phyloP scores from a whole-genome alignment of 1,284 basidiomycete genomes.

The Pisolithus thermaeus region DNA sequence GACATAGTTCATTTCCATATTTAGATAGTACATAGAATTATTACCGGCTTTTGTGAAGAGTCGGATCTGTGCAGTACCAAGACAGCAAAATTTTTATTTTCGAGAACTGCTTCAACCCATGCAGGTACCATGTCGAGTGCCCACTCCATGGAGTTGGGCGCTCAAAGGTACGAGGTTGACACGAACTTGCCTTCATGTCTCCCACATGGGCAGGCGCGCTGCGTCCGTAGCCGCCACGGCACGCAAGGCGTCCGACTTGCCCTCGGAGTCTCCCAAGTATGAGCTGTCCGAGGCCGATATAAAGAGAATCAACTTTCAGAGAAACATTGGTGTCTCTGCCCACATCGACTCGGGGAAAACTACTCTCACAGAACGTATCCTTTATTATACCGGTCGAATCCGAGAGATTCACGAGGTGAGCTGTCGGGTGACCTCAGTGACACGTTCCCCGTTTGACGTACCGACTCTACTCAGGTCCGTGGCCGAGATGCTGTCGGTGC shows the following conservation, averaged over 20 bases:
- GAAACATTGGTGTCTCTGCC: constrained; percentile 84
- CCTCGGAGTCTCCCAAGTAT: constrained; percentile 30
- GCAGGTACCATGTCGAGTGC: constrained; percentile 23
- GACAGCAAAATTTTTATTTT: too few relatives aligned
- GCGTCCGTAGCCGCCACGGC: constrained; percentile 26
- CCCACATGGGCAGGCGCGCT: constrained; percentile 11
- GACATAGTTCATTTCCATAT: too few relatives aligned
- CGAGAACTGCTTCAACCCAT: constrained; percentile 7
- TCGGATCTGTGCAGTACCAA: too few relatives aligned
- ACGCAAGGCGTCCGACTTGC: constrained; percentile 5
- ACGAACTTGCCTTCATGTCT: neutral
- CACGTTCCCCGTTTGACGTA: neutral
- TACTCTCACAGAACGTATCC: constrained; percentile 94
- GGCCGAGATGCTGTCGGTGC: constrained; percentile 95
- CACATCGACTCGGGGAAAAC: constrained; percentile 99
- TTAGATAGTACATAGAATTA: too few relatives aligned
- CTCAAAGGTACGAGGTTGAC: constrained; percentile 4
- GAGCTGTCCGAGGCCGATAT: constrained; percentile 55
- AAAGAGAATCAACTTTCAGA: constrained; percentile 54
- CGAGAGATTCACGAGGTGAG: constrained; percentile 89
- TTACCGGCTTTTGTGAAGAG: too few relatives aligned
- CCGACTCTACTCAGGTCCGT: constrained; percentile 51
- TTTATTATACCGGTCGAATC: constrained; percentile 97
- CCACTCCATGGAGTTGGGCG: constrained; percentile 23
- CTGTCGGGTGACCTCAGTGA: neutral